Base-by-base conservation (phyloP, 306 rosid genomes). In the Begonia fuchsioides region DNA sequence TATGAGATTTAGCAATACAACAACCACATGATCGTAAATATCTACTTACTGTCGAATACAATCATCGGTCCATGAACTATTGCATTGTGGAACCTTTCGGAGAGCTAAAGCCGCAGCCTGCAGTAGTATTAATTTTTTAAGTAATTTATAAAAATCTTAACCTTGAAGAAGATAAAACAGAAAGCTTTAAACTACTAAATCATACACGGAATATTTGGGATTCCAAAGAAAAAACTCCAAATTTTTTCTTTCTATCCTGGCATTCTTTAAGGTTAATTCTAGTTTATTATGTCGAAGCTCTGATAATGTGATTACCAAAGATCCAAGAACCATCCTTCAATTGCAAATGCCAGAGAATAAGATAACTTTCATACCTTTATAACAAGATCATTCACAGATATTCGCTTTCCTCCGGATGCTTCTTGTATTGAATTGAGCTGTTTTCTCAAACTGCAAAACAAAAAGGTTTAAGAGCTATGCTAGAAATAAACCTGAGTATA, bases 81-180 rank as follows among this genome's bases (percentile, higher is more conserved):
- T 92, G 68, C 94, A 86, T 59, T 63, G 93, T 73, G 98, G 98
- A 65, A 92, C 83, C 69, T 82, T 85, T 43, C 90, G 76, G 15
- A 85, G 94, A 54, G 98, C 88, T 94, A 92, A 77, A 58, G 98
- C 96, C 67, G 93, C 94, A 75, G 98, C 96, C 98, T 92, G 79
- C 58, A 63, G 66, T 20, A 66, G 26, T 45, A 44, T 56, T 67
- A 55, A 26, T 26, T 26, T n/a, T n/a, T n/a, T n/a, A n/a, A n/a
- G n/a, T n/a, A n/a, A n/a, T n/a, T n/a, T n/a, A n/a, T n/a, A n/a
- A n/a, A n/a, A n/a, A n/a, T n/a, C 35, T 26, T 8, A 2, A 26
- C 7, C n/a, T 26, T 8, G 7, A 4, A 5, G 35, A 26, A 26
- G 35, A 26, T 26, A 26, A 26, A 8, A 26, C 7, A 26, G 7